phyloP scores from a whole-genome alignment of 305 asterid species.

The Fraxinus paxiana region DNA sequence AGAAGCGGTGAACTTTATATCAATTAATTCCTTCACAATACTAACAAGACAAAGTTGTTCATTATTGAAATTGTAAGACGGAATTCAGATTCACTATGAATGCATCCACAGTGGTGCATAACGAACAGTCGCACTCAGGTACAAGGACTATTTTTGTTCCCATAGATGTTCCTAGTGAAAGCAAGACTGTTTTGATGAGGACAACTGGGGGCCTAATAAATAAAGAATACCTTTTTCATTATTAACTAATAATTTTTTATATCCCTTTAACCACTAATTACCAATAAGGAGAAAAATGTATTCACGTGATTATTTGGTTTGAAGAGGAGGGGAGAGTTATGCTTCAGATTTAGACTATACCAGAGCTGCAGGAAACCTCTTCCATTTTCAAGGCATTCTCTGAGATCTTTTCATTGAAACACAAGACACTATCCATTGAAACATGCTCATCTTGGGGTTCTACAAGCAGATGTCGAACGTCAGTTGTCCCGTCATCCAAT shows the following conservation, averaged over 20 bases:
- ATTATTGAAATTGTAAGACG: neutral
- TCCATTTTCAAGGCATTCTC: slow-evolving; percentile 44
- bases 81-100: neutral
- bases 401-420: slow-evolving; percentile 47
- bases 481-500: slow-evolving; percentile 58
- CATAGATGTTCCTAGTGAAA: neutral
- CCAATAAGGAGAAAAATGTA: slow-evolving; percentile 9
- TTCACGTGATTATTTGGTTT: slow-evolving; percentile 7
- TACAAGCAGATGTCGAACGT: slow-evolving; percentile 57
- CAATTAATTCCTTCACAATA: neutral
- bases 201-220: neutral
- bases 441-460: slow-evolving; percentile 57
- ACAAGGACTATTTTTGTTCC: neutral
- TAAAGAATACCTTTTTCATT: neutral
- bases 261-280: slow-evolving; percentile 11
- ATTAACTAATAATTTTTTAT: neutral
- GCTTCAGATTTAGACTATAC: slow-evolving; percentile 42
- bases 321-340: slow-evolving; percentile 21
- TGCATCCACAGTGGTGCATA: neutral
- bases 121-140: neutral
- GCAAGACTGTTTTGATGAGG: neutral
- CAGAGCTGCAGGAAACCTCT: slow-evolving; percentile 47
- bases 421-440: slow-evolving; percentile 55
- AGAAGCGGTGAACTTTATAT: neutral
- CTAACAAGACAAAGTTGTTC: neutral